Percentiles rank a stretch among this genome's conserved stretches.
These are phyloP conservation scores for Eucalyptus cloeziana DNA, from an alignment of 345 rosid species.

Conservation along the genomic window DNA sequence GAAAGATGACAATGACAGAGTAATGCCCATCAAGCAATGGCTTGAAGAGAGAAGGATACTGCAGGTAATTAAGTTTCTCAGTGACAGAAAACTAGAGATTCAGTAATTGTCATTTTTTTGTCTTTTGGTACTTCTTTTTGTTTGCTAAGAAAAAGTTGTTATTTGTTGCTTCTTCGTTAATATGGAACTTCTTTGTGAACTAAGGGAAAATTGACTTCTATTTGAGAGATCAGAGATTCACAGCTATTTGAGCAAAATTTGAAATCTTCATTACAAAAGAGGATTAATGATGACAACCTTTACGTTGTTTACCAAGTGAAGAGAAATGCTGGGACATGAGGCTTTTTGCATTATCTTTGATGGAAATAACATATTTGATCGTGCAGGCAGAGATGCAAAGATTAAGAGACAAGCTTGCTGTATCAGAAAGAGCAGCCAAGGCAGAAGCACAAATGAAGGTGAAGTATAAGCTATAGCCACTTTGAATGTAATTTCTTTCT, in stretches of 20 bases:
- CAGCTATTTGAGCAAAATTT: not conserved
- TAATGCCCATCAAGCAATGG: conserved; percentile 92
- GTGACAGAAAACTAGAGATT: not conserved
- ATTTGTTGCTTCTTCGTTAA: not conserved
- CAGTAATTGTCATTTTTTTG: not conserved
- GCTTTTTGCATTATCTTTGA: not conserved
- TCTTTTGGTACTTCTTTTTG: not conserved
- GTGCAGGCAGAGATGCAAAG: conserved; percentile 84
- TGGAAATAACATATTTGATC: not conserved
- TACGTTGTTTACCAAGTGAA: not conserved
- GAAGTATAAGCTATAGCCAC: not conserved
- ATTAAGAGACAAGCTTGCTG: conserved; percentile 61
- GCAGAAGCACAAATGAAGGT: conserved; percentile 94
- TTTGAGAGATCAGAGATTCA: not conserved
- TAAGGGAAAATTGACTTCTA: not conserved
- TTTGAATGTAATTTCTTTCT: not conserved
- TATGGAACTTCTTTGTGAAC: not conserved
- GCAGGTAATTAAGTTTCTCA: conserved; percentile 35
- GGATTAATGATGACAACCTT: not conserved
- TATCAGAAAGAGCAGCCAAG: conserved; percentile 79
- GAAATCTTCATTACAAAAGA: not conserved
- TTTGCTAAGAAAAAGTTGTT: not conserved
- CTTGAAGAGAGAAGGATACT: conserved; percentile 77
- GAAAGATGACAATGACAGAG: conserved; percentile 91
- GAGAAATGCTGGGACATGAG: not conserved